Conservation (phyloP, 192 early-diverging fungal species). For the Gonapodya sp. region DNA sequence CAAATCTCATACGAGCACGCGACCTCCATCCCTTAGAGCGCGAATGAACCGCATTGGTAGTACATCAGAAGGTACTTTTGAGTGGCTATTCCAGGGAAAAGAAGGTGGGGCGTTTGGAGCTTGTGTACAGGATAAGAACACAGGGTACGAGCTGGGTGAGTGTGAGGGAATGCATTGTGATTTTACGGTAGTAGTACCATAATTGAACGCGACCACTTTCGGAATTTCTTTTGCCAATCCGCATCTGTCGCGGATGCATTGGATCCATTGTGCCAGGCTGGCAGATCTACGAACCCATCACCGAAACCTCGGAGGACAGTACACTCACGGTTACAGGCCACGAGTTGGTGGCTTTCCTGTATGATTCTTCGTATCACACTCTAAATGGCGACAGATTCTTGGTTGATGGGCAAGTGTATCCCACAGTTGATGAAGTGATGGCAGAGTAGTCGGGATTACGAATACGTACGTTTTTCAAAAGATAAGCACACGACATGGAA, state of each 20-base stretch:
- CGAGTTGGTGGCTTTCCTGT: neutral
- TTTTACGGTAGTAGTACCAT: too few relatives aligned
- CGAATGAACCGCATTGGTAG: neutral
- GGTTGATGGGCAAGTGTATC: neutral
- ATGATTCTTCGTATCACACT: neutral
- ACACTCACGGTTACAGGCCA: too few relatives aligned
- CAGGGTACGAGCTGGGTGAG: neutral
- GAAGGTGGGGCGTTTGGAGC: neutral
- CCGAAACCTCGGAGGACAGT: neutral
- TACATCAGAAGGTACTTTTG: neutral
- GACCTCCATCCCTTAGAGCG: neutral
- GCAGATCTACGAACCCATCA: neutral
- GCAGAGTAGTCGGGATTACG: too few relatives aligned
- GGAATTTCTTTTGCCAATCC: neutral
- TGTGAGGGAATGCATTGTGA: neutral
- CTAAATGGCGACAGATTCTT: neutral
- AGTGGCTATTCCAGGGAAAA: neutral
- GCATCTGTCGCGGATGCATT: too few relatives aligned
- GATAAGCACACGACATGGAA: too few relatives aligned
- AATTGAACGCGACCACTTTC: neutral
- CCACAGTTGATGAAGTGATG: neutral
- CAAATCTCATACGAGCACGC: neutral
- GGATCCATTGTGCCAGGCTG: too few relatives aligned
- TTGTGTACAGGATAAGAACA: neutral
- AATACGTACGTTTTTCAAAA: too few relatives aligned